Evolutionary conservation across 2,329 filamentous ascomycete species (phyloP), one percentile per base, ranked within the genome.

Genomic region (Septoria linicola): DNA sequence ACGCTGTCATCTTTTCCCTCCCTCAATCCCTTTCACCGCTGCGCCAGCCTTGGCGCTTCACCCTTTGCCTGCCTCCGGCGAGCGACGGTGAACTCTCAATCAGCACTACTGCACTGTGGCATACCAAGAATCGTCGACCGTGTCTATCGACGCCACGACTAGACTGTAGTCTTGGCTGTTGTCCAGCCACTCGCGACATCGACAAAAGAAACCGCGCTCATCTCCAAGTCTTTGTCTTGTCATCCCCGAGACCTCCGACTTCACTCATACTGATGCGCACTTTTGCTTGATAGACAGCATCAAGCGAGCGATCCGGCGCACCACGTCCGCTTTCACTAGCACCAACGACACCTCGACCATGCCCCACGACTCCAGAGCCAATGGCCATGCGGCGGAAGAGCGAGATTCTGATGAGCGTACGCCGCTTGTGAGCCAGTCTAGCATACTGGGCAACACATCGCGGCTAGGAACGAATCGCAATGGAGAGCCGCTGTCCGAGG

Each of bases 361-460:
- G 16, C 36, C 55, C 31, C 37, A 36, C 40, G 53, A 56, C 36
- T 27, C 49, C 13, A 39, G 54, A 40, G 43, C 51, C 44, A 60
- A 60, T 57, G 58, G 58, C 51, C 46, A 51, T 23, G 44, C 49
- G 13, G 44, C 25, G 41, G 49, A 51, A 21, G 42, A 49, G n/a
- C 32, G 34, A 42, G 49, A 53, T 16, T 41, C 58, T 37, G 51
- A 61, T 46, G 64, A 67, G 57, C 58, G 52, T 49, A 65, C 65
- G 8, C 62, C 65, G 17, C 62, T 66, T 41, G 54, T 65, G 44
- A 27, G 10, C 37, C 51, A 52, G 42, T 51, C 51, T 31, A 56
- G 57, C 25, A 48, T 56, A 32, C 37, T 59, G 36, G 57, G 53
- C 11, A 53, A 57, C 52, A 48, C 49, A 11, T 47, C 39, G 23